phyloP scores from a whole-genome alignment of 148 eudicot species.

The Arbutus unedo region DNA sequence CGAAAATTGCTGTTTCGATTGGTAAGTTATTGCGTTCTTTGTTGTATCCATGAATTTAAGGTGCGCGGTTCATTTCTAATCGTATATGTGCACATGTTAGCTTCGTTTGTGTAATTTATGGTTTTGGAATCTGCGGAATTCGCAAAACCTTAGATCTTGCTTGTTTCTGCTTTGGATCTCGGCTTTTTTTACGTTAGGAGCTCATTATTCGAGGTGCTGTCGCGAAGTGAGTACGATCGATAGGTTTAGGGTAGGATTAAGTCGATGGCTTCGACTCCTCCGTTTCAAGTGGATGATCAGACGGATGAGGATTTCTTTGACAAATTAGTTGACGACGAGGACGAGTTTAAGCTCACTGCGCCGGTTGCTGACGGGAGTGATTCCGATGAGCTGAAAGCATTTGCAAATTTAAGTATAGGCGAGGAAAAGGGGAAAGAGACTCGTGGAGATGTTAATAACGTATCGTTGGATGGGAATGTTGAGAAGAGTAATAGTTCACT shows the following conservation, averaged over 20 bases:
- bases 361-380: constrained; percentile 36
- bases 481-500: constrained; percentile 26
- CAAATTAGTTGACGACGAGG: constrained; percentile 74
- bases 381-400: constrained; percentile 46
- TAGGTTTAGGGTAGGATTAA: constrained; percentile 26
- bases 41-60: neutral
- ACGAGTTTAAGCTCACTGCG: constrained; percentile 31
- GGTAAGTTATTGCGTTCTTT: constrained; percentile 11
- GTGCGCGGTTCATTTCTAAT: neutral
- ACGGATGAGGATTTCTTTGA: constrained; percentile 87
- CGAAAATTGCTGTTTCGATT: constrained; percentile 12
- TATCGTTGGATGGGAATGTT: constrained; percentile 10
- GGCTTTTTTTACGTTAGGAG: constrained; percentile 9
- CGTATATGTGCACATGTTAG: neutral
- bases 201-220: constrained; percentile 8
- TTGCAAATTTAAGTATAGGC: constrained; percentile 40
- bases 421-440: constrained; percentile 29
- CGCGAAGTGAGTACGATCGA: constrained; percentile 9
- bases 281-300: constrained; percentile 78
- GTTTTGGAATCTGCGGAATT: neutral
- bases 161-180: constrained; percentile 23
- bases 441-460: neutral
- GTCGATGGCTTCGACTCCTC: constrained; percentile 71
- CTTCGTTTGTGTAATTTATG: neutral
- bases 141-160: constrained; percentile 37